Evolutionary conservation across 441 rosid species (phyloP), one percentile per base, ranked within the genome.

Genomic region (Francoa sonchifolia): DNA sequence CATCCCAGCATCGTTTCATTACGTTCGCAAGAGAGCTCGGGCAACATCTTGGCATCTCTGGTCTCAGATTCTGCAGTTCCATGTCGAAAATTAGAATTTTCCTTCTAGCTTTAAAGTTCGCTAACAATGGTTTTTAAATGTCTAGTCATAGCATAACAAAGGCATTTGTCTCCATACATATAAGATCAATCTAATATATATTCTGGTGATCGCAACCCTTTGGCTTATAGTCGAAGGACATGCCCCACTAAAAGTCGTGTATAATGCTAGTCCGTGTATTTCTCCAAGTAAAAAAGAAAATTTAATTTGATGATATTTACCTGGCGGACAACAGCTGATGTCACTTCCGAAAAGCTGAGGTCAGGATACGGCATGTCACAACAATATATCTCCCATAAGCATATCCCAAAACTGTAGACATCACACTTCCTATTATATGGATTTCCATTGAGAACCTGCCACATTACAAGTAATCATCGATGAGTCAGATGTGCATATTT

Each of bases 1-100:
- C 98, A 39, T 89, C 96, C 98, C 98, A 89, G 61, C 98, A 89
- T 33, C 87, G 72, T 64, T 79, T 89, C 98, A 89, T 89, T 39
- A 89, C 92, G 40, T 77, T 79, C 1, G 76, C 94, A 12, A 89
- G 75, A 19, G 93, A 58, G 61, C 79, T 79, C 3, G 98, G 98
- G 44, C 98, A 89, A 47, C 96, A 89, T 59, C 94, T 70, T n/a
- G 98, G 98, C 52, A 89, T 85, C 30, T 89, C 96, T 6, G 98
- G 98, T 62, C 98, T 82, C 58, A 85, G 62, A 60, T 85, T 89
- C 98, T 72, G 68, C 39, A 37, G 46, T 55, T 45, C 32, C 20
- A 47, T 28, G 18, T 1, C 28, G 25, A 39, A 40, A 46, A 37
- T 34, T 31, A 6, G 33, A 10, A 16, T 34, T 44, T 18, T 19